Conservation (phyloP, 805 yeast species). For the Brettanomyces naardenensis region DNA sequence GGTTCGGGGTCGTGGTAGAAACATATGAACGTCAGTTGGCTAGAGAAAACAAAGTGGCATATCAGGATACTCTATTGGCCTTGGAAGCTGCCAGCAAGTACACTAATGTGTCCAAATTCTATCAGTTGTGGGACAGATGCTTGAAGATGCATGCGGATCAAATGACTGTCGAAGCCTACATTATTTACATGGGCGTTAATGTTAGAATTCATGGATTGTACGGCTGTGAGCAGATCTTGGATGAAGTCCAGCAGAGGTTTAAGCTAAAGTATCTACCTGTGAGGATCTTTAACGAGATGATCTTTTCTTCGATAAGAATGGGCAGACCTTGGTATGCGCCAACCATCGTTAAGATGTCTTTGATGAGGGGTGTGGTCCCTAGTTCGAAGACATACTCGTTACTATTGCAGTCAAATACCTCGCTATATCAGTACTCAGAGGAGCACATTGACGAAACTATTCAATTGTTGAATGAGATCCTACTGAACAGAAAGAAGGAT, state of each 20-base stretch:
- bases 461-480: slow-evolving; percentile 16
- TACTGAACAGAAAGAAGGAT: slow-evolving; percentile 14
- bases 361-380: slow-evolving; percentile 9
- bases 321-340: slow-evolving; percentile 13
- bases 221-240: slow-evolving; percentile 10
- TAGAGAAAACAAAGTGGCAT: slow-evolving; percentile 6
- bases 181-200: slow-evolving; percentile 15
- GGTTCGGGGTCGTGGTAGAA: slow-evolving; percentile 17
- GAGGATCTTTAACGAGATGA: slow-evolving; percentile 19
- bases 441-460: slow-evolving; percentile 13
- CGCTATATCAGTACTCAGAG: slow-evolving; percentile 8
- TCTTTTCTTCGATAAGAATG: slow-evolving; percentile 15
- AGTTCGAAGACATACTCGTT: slow-evolving; percentile 23
- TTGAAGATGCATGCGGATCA: slow-evolving; percentile 6
- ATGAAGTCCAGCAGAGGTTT: slow-evolving; percentile 8
- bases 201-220: slow-evolving; percentile 12
- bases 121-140: slow-evolving; percentile 14
- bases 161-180: slow-evolving; percentile 13
- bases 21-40: slow-evolving; percentile 8
- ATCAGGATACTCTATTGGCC: slow-evolving; percentile 14
- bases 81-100: slow-evolving; percentile 16
- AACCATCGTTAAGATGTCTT: slow-evolving; percentile 13
- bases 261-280: slow-evolving; percentile 13
- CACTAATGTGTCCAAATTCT: slow-evolving; percentile 10
- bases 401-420: slow-evolving; percentile 18